Evolutionary conservation across 2,329 filamentous ascomycete species (phyloP).

Genomic region (Sporothrix inflata): DNA sequence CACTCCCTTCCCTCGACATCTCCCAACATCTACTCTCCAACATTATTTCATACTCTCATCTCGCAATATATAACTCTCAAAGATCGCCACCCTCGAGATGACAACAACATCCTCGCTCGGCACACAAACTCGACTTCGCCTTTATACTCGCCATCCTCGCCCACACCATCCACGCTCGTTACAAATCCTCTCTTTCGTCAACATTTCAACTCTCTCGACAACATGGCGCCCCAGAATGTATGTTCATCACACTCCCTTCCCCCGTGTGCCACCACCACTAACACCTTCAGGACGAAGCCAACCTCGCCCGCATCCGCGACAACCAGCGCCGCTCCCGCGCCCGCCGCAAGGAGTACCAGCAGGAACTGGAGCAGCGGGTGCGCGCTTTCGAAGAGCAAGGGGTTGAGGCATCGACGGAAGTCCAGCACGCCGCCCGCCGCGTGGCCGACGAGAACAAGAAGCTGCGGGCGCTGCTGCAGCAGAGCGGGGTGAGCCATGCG

Average conservation of each 20-base stretch:
- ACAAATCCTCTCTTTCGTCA: neutral
- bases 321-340: constrained; percentile 78
- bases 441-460: constrained; percentile 72
- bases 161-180: neutral
- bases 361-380: constrained; percentile 68
- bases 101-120: neutral
- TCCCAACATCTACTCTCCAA: neutral
- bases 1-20: neutral
- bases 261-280: neutral
- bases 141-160: neutral
- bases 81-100: constrained; percentile 23
- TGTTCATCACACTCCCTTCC: too few relatives aligned
- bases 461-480: constrained; percentile 61
- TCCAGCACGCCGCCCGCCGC: constrained; percentile 69
- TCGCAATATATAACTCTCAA: neutral
- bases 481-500: constrained; percentile 60
- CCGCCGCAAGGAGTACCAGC: constrained; percentile 72
- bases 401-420: constrained; percentile 69
- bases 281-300: constrained; percentile 33
- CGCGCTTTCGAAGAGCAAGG: constrained; percentile 66
- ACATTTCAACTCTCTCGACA: neutral
- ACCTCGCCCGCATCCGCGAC: constrained; percentile 66
- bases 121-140: neutral
- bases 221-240: constrained; percentile 27
- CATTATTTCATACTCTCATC: neutral